Evolutionary conservation across 352 stramenopile species (phyloP), one percentile per base, ranked within the genome.

Genomic region (Globisporangium acanthophoron): DNA sequence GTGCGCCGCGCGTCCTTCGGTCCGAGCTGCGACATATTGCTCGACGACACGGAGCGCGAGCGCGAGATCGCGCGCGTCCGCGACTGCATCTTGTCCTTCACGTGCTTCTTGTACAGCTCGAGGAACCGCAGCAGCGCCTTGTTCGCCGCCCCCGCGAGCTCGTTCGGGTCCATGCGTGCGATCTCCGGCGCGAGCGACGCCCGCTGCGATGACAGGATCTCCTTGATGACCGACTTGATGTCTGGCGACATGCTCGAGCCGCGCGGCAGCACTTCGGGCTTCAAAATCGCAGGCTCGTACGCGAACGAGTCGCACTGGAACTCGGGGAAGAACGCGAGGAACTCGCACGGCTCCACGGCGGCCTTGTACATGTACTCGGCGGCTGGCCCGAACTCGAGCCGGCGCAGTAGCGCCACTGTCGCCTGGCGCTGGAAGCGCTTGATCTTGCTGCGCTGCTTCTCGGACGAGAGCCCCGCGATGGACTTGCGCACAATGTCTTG

Each of bases 361-460:
- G 85, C 85, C 18, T 82, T 82, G 60, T 92, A 95, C 78, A 95
- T 91, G 52, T 92, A 92, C 46, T 95, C 85, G 9, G 75, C 78
- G 0, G 82, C 85, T 1, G 70, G 51, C 29, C 88, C 80, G 43
- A 95, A 95, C 62, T 95, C 85, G 37, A 92, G 78, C 7, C 85
- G 71, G 18, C 81, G 76, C 24, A 95, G 60, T 20, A 95, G 55
- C 52, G 85, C 83, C 40, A 95, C 82, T 1, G 78, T 88, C 2
- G 85, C 83, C 47, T 95, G 85, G 13, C 85, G 81, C 64, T 95
- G 85, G 65, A 95, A 95, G 6, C 85, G 83, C 67, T 92, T 92
- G 50, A 92, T 92, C 58, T 92, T 92, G 61, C 81, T 90, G 54
- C 85, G 82, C 61, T 95, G 83, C 58, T 95, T 95, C 61, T 95